Base-by-base conservation (phyloP, 306 rosid species). In the Clitoria ternatea region DNA sequence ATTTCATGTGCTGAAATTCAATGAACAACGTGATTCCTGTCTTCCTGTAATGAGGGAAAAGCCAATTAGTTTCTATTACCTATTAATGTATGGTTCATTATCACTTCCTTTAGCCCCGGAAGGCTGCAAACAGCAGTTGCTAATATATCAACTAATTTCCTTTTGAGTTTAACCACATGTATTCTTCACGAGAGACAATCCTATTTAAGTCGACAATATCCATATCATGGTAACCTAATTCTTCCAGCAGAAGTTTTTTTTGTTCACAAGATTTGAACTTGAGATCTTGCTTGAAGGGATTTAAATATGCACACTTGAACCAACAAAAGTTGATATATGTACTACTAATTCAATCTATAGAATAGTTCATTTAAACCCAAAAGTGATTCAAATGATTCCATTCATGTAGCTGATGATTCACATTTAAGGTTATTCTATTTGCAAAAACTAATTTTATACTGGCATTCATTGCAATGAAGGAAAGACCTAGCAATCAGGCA, bases 11-110 rank as follows among this genome's bases (percentile, higher is more conserved):
- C 73, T 57, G 23, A 72, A 66, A 69, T 77, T 42, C 77, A 72
- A 72, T 73, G 76, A 43, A 43, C 70, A 77, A 67, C 61, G 63
- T 81, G 77, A 61, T 77, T 74, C 13, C 67, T 60, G 79, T 67
- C 79, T 72, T 69, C 60, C 48, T 43, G 27, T 44, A 57, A 35
- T 52, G 59, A 42, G 49, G 57, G 44, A 17, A 61, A 72, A 66
- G 42, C 70, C 50, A 79, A 72, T 44, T 63, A 19, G 52, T 47
- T 39, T 44, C 35, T 57, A 8, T 26, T 15, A 22, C 70, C 23
- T 24, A 67, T 36, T 45, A 59, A 35, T 42, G n/a, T n/a, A 20
- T 40, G 17, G 10, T 49, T 27, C 45, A 32, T 76, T 43, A 74
- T 53, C n/a, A 42, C 18, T 53, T 63, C 19, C 65, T 26, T 50